These are phyloP conservation scores for Ascochyta rabiei DNA, from an alignment of 2,329 filamentous ascomycete genomes.

Conservation along the genomic window DNA sequence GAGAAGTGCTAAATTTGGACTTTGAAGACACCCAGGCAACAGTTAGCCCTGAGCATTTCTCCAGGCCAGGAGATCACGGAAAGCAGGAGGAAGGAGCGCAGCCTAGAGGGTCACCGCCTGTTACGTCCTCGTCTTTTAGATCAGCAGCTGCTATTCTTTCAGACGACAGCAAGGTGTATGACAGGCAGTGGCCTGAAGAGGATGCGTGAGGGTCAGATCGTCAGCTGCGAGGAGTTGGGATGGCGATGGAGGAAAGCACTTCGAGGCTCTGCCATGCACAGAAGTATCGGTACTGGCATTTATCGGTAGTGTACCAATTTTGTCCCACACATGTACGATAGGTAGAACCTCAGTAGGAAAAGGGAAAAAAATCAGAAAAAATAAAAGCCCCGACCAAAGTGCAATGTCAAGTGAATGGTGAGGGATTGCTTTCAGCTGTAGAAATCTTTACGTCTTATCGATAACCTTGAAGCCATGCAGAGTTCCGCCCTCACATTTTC, in stretches of 20 bases:
- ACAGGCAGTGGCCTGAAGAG: not conserved
- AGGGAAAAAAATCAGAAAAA: conserved; percentile 17
- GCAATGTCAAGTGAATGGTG: not conserved
- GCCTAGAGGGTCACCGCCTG: not conserved
- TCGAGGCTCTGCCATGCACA: not conserved
- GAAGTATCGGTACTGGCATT: not conserved
- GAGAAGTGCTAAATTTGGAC: conserved; percentile 45
- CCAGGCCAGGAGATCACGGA: too few species aligned
- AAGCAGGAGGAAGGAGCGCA: not conserved
- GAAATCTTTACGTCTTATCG: conserved; percentile 2
- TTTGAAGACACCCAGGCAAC: conserved; percentile 8
- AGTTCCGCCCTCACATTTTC: conserved; percentile 10
- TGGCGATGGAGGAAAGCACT: not conserved
- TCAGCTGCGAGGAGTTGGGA: not conserved
- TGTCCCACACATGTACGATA: not conserved
- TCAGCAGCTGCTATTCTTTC: not conserved
- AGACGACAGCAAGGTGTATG: not conserved
- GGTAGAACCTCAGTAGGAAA: conserved; percentile 9
- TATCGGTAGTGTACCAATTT: not conserved
- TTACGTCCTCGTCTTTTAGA: not conserved
- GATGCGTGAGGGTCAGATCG: not conserved
- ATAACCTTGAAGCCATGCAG: conserved; percentile 1
- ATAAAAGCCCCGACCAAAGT: not conserved
- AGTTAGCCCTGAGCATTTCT: too few species aligned
- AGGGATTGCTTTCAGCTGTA: not conserved